phyloP scores from a whole-genome alignment of 148 eudicot genomes.

The Heliosperma pusillum region DNA sequence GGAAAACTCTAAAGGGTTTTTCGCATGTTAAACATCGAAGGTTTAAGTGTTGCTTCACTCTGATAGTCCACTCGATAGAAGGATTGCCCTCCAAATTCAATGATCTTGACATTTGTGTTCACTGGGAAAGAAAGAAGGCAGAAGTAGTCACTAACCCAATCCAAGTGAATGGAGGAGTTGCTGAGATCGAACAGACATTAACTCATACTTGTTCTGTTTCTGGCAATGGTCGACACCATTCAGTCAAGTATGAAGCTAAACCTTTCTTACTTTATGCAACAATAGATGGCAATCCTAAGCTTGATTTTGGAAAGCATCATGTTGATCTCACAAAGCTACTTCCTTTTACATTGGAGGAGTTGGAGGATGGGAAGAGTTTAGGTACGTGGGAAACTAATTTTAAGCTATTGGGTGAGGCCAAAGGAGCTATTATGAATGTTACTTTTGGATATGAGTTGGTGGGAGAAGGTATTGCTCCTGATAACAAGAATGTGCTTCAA shows the following conservation, averaged over 20 bases:
- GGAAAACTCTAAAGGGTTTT: slow-evolving; percentile 75
- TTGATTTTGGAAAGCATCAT: slow-evolving; percentile 73
- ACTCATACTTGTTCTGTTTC: slow-evolving; percentile 54
- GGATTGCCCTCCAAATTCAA: slow-evolving; percentile 59
- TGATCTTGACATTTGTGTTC: slow-evolving; percentile 46
- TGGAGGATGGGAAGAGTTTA: slow-evolving; percentile 80
- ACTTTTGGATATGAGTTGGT: slow-evolving; percentile 71
- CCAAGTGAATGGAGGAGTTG: slow-evolving; percentile 56
- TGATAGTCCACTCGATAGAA: slow-evolving; percentile 73
- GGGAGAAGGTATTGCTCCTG: slow-evolving; percentile 38
- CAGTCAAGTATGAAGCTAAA: slow-evolving; percentile 69
- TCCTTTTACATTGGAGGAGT: slow-evolving; percentile 69
- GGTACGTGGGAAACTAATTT: slow-evolving; percentile 90
- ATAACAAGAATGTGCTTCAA: slow-evolving; percentile 39
- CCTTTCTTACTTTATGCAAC: slow-evolving; percentile 58
- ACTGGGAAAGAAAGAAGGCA: slow-evolving; percentile 78
- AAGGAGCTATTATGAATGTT: slow-evolving; percentile 78
- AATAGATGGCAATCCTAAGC: slow-evolving; percentile 36
- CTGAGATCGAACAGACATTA: slow-evolving; percentile 63
- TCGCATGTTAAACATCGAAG: slow-evolving; percentile 56
- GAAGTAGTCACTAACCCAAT: slow-evolving; percentile 54
- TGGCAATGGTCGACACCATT: slow-evolving; percentile 63
- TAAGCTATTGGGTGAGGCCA: slow-evolving; percentile 75
- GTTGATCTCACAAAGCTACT: slow-evolving; percentile 69
- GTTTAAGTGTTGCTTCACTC: slow-evolving; percentile 82